Conservation (phyloP, 2,329 filamentous ascomycete species). For the Tolypocladium album region DNA sequence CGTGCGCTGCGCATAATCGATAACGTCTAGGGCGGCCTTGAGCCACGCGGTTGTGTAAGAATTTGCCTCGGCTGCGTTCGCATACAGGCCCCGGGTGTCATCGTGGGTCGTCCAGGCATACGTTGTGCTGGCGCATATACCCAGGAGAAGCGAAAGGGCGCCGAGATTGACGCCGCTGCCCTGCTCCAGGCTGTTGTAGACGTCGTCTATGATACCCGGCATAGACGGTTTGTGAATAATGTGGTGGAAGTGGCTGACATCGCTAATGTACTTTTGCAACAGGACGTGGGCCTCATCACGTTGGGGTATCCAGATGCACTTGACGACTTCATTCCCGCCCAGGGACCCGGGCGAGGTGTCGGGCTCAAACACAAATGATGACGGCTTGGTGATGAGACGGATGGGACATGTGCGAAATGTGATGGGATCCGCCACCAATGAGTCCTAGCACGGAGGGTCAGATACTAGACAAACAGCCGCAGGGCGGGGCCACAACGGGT, state of each 20-base stretch:
- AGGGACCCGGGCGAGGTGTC: constrained; percentile 9
- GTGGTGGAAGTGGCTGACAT: constrained; percentile 21
- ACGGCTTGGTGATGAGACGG: constrained; percentile 18
- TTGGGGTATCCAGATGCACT: constrained; percentile 22
- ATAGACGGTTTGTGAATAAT: constrained; percentile 18
- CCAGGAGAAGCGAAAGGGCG: constrained; percentile 15
- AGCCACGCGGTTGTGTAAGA: constrained; percentile 20
- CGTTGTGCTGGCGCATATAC: constrained; percentile 18
- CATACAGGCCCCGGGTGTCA: constrained; percentile 14
- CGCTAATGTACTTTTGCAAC: constrained; percentile 17
- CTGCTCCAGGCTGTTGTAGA: constrained; percentile 17
- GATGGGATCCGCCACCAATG: constrained; percentile 17
- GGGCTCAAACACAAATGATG: constrained; percentile 19
- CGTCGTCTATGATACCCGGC: constrained; percentile 15
- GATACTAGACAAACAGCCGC: constrained; percentile 1
- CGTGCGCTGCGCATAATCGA: constrained; percentile 21
- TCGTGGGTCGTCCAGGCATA: constrained; percentile 20
- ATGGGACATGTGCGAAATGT: constrained; percentile 22
- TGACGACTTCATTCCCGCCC: constrained; percentile 15
- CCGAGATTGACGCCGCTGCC: constrained; percentile 12
- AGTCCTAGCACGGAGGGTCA: constrained; percentile 11
- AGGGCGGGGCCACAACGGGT: neutral
- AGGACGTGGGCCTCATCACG: constrained; percentile 19
- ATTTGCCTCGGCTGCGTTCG: constrained; percentile 15
- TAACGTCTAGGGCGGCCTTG: constrained; percentile 21